Conservation (phyloP, 2,329 filamentous ascomycete species). For the Ophiostoma montium region DNA sequence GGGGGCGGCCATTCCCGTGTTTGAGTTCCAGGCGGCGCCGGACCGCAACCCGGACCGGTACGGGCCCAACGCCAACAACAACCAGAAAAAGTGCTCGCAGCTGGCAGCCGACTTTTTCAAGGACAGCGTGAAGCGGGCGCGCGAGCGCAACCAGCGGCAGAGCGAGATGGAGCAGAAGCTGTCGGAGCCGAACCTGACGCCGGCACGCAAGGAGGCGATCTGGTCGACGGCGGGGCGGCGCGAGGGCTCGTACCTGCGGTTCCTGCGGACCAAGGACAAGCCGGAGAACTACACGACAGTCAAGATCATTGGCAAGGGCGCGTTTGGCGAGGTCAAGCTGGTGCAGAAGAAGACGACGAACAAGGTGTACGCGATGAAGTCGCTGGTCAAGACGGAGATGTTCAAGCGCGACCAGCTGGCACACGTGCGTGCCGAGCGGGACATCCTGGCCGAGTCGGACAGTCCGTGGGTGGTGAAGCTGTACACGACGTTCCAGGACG, state of each 20-base stretch:
- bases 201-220: conserved; percentile 68
- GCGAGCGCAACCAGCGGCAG: conserved; percentile 91
- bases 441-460: conserved; percentile 97
- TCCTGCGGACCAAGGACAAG: conserved; percentile 83
- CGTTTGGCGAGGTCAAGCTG: conserved; percentile 94
- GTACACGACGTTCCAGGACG: conserved; percentile 94
- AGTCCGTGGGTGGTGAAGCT: conserved; percentile 99
- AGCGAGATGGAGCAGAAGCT: conserved; percentile 84
- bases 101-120: conserved; percentile 89
- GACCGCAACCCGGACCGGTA: conserved; percentile 79
- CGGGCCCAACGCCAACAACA: conserved; percentile 48
- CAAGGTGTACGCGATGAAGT: conserved; percentile 98
- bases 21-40: conserved; percentile 64
- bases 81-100: conserved; percentile 56
- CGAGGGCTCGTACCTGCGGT: conserved; percentile 85
- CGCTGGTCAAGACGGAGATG: conserved; percentile 97
- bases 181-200: conserved; percentile 58
- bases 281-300: conserved; percentile 91
- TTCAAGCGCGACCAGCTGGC: conserved; percentile 98
- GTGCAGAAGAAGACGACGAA: conserved; percentile 93
- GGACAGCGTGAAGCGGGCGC: conserved; percentile 90
- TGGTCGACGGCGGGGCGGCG: conserved; percentile 74
- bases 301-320: conserved; percentile 98
- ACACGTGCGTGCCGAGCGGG: conserved; percentile 92
- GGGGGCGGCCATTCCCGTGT: conserved; percentile 35